Conservation (phyloP, 441 rosid species). For the Populus hybrid region DNA sequence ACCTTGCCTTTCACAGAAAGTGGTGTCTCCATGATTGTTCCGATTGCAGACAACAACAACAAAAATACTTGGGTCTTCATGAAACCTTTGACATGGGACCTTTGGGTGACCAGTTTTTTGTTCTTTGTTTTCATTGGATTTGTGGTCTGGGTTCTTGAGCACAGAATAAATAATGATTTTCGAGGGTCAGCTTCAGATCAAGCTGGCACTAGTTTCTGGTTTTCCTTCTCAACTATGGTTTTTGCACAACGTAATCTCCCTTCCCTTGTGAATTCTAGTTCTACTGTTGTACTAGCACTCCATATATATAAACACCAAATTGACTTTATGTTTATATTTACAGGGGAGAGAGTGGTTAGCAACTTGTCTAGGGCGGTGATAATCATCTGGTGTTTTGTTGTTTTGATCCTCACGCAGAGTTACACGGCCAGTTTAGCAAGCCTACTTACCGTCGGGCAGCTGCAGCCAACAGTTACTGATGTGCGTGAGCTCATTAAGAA, state of each 20-base stretch:
- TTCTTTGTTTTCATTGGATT: slow-evolving; percentile 45
- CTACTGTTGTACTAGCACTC: too few relatives aligned
- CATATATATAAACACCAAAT: too few relatives aligned
- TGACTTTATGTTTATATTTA: too few relatives aligned
- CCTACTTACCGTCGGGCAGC: slow-evolving; percentile 47
- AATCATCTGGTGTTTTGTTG: slow-evolving; percentile 60
- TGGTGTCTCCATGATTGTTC: slow-evolving; percentile 51
- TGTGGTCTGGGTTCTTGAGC: slow-evolving; percentile 61
- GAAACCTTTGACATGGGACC: slow-evolving; percentile 49
- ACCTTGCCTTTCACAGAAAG: slow-evolving; percentile 54
- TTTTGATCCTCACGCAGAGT: slow-evolving; percentile 56
- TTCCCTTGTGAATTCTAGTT: neutral
- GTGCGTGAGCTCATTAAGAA: slow-evolving; percentile 36
- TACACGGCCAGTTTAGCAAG: slow-evolving; percentile 65
- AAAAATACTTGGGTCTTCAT: slow-evolving; percentile 44
- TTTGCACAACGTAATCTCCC: slow-evolving; percentile 53
- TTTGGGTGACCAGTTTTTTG: slow-evolving; percentile 43
- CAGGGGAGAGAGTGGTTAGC: slow-evolving; percentile 29
- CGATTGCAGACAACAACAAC: slow-evolving; percentile 23
- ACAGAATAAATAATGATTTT: slow-evolving; percentile 54
- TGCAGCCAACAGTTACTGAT: slow-evolving; percentile 38
- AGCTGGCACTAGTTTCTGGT: slow-evolving; percentile 65
- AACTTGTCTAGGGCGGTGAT: slow-evolving; percentile 47
- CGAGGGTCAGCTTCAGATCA: slow-evolving; percentile 44
- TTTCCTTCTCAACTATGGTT: slow-evolving; percentile 68